Conservation (phyloP, 257 asterid species). For the Verbena officinalis region DNA sequence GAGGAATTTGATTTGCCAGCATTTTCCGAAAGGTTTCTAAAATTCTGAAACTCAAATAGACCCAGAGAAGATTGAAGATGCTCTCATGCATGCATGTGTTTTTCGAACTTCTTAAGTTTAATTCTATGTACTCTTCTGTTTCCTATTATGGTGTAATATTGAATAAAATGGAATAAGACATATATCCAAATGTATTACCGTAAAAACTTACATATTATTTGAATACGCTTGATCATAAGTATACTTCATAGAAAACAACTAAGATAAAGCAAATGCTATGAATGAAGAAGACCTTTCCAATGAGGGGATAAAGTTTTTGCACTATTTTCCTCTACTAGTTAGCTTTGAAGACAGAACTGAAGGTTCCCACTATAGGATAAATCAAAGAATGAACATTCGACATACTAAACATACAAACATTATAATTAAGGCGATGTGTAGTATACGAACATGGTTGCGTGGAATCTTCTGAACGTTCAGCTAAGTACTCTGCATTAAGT, state of each 20-base stretch:
- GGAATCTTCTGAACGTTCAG: constrained; percentile 31
- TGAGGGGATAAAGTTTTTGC: neutral
- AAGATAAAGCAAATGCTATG: neutral
- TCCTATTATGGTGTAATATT: constrained; percentile 8
- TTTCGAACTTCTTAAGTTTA: constrained; percentile 14
- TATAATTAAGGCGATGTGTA: neutral
- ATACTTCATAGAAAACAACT: neutral
- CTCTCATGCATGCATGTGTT: neutral
- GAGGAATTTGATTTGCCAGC: constrained; percentile 39
- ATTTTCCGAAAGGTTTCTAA: constrained; percentile 31
- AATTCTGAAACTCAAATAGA: neutral
- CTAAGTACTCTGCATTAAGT: constrained; percentile 43
- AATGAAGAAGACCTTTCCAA: constrained; percentile 5
- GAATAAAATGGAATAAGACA: no score
- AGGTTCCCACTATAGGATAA: constrained; percentile 16
- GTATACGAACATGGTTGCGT: constrained; percentile 12
- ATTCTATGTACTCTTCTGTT: neutral
- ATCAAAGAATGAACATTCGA: constrained; percentile 8
- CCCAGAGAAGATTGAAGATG: neutral
- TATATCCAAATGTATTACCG: no score
- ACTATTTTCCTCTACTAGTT: no score
- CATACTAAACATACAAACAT: no score
- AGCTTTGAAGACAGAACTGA: no score
- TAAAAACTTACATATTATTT: no score
- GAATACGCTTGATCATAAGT: no score